These are phyloP conservation scores for Cladosporium velox DNA, from an alignment of 2,329 filamentous ascomycete species.

Conservation along the genomic window DNA sequence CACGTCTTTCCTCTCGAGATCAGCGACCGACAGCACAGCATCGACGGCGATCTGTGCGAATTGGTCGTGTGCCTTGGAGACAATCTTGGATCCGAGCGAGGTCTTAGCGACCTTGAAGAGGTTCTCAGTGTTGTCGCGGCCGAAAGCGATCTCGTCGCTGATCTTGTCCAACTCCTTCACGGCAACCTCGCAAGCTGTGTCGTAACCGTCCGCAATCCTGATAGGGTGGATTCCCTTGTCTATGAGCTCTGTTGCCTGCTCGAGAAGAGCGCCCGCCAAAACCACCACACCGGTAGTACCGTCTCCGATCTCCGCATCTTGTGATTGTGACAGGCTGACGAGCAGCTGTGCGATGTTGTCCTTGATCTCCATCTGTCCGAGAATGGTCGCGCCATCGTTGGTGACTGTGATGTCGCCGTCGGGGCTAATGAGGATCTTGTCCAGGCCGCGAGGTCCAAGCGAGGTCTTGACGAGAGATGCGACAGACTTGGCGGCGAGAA, in stretches of 20 bases:
- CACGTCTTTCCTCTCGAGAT: constrained; percentile 93
- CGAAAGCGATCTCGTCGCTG: constrained; percentile 87
- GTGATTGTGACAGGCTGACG: constrained; percentile 95
- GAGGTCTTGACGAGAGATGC: constrained; percentile 98
- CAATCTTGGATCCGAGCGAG: constrained; percentile 96
- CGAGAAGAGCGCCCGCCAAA: constrained; percentile 86
- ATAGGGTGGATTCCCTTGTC: constrained; percentile 99
- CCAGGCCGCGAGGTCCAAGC: constrained; percentile 88
- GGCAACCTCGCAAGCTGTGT: constrained; percentile 95
- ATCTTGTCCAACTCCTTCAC: constrained; percentile 90
- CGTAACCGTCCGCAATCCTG: constrained; percentile 96
- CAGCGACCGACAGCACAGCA: constrained; percentile 92
- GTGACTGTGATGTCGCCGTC: constrained; percentile 99
- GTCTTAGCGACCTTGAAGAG: constrained; percentile 94
- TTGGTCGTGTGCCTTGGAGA: constrained; percentile 97
- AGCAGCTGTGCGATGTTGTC: constrained; percentile 98
- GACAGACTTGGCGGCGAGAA: constrained; percentile 92
- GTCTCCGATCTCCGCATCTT: constrained; percentile 98
- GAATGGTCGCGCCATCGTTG: constrained; percentile 96
- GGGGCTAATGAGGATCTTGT: constrained; percentile 98
- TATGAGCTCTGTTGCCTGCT: constrained; percentile 95
- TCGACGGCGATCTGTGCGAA: constrained; percentile 97
- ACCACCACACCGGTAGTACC: constrained; percentile 98
- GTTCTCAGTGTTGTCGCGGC: constrained; percentile 76
- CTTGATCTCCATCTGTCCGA: constrained; percentile 95